Conservation (phyloP, 441 rosid species). For the Corymbia calophylla region DNA sequence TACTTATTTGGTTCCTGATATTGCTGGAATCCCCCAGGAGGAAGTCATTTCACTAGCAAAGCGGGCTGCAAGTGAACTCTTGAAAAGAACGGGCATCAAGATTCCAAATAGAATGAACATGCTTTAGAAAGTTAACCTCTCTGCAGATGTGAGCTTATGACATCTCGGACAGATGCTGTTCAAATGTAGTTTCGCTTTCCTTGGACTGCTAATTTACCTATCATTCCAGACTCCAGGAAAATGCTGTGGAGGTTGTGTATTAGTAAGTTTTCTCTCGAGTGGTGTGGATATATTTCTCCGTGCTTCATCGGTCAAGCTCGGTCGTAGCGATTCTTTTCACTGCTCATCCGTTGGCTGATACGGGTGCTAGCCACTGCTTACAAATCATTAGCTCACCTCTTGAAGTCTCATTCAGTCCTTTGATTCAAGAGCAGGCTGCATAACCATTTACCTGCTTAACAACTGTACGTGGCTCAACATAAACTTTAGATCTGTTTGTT, state of each 20-base stretch:
- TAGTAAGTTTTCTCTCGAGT: background rate
- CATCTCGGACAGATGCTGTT: background rate
- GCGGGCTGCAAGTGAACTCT: conserved; percentile 36
- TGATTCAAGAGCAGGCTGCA: background rate
- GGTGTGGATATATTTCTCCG: background rate
- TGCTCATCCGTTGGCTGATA: background rate
- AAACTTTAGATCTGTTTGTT: fast-evolving
- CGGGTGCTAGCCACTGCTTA: background rate
- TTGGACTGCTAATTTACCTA: background rate
- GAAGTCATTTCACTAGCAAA: conserved; percentile 42
- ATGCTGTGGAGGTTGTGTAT: background rate
- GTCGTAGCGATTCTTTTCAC: background rate
- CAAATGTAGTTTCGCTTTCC: background rate
- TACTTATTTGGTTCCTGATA: background rate
- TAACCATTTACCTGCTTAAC: background rate
- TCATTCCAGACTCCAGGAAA: background rate
- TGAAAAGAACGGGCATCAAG: conserved; percentile 49
- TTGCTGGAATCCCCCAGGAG: conserved; percentile 18
- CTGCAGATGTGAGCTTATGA: background rate
- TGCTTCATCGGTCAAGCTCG: background rate
- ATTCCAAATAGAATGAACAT: conserved; percentile 50
- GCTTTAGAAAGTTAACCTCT: conserved; percentile 7
- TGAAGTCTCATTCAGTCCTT: background rate
- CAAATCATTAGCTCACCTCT: background rate
- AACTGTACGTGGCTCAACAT: background rate